Percentiles rank a stretch among this genome's conserved stretches.
Evolutionary conservation across 2,329 filamentous ascomycete species (phyloP).

Genomic region (Knufia petricola): DNA sequence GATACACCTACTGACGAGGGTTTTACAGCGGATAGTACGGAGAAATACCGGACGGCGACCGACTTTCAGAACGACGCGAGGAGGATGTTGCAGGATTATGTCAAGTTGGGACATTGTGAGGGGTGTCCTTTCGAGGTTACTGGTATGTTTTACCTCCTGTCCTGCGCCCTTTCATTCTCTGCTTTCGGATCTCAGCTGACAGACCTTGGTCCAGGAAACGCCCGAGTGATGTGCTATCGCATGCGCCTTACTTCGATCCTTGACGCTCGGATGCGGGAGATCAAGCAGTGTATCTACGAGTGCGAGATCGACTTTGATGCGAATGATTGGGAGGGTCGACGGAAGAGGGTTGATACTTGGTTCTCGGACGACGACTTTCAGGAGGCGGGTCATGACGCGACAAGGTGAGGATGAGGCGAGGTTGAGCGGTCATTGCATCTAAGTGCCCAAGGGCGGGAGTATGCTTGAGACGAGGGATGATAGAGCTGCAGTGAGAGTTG

Average conservation of each 20-base stretch:
- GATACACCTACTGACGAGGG: too few relatives aligned
- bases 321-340: not conserved
- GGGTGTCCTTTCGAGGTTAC: constrained; percentile 1
- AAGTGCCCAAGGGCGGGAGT: too few relatives aligned
- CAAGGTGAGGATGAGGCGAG: too few relatives aligned
- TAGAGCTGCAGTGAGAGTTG: too few relatives aligned
- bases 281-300: not conserved
- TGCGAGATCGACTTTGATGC: not conserved
- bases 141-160: not conserved
- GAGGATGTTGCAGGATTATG: constrained; percentile 5
- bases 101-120: constrained; percentile 2
- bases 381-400: not conserved
- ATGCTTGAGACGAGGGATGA: too few relatives aligned
- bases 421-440: too few relatives aligned
- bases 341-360: not conserved
- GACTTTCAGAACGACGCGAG: constrained; percentile 3
- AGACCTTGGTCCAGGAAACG: not conserved
- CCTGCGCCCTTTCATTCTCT: not conserved
- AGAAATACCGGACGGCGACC: not conserved
- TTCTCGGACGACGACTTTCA: not conserved
- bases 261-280: not conserved
- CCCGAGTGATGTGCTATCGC: constrained; percentile 5
- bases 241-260: constrained; percentile 2
- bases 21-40: too few relatives aligned
- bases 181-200: not conserved